Base-by-base conservation (phyloP, 1,284 basidiomycete genomes). In the Trichosporon sp. region DNA sequence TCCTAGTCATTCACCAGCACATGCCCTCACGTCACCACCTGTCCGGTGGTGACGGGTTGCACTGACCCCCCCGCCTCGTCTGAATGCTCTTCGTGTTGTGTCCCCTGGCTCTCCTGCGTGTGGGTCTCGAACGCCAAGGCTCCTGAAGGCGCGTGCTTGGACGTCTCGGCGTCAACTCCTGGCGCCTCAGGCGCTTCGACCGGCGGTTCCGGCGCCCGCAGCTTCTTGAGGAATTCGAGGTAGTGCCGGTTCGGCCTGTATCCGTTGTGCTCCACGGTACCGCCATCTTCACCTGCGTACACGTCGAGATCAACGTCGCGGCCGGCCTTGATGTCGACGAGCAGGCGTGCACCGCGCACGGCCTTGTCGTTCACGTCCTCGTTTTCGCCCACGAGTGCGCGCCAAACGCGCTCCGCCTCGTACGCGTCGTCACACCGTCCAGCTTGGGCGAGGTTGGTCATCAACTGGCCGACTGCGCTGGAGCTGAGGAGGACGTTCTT, bases 281-380 rank as follows among this genome's bases (percentile, higher is more conserved):
- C 72, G 4, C 38, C 61, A 7, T 48, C 56, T 35, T 21, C 31
- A 5, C 14, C 1, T 12, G 40, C 26, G 38, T 56, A 70, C 16
- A 56, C 63, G 7, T 38, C 19, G 37, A 77, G 64, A 73, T 81
- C 78, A n/a, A 78, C 73, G 32, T 73, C 63, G 48, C 68, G 70
- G 16, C 78, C 79, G 5, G 68, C 65, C 67, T 71, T 74, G 14
- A 78, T 66, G 75, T 80, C 78, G 14, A 80, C 68, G 19, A 78
- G 63, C 3, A 78, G 71, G 21, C 75, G 74, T 5, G 80, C 79
- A 7, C 80, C 79, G 4, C 76, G 65, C 4, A 78, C 77, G 5
- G 70, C 80, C 59, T 70, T 73, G 68, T 78, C 77, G 70, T 75
- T 78, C 4, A 40, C 61, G 2, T 32, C 10, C 16, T 46, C 66